Percentiles rank a stretch among this genome's conserved stretches.
Conservation (phyloP, 78 protist genomes). For the Reticulomyxa filosa region DNA sequence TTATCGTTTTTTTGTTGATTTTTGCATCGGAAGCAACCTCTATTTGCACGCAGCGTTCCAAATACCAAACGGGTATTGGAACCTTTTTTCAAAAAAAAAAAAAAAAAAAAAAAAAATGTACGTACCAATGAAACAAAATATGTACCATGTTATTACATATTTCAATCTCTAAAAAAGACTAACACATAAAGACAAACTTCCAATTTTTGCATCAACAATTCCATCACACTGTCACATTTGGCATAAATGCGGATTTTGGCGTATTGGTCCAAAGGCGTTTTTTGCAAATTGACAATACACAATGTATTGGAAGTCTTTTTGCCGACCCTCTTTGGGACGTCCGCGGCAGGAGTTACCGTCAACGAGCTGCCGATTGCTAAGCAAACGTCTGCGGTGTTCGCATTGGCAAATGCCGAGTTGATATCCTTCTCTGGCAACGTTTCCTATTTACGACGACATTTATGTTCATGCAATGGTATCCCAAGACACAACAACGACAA, state of each 20-base stretch:
- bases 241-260: not conserved
- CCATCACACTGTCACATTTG: not conserved
- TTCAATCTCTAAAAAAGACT: too few species aligned
- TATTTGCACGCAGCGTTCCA: too few species aligned
- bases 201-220: too few species aligned
- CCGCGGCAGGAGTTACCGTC: slow-evolving; percentile 2
- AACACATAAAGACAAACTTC: too few species aligned
- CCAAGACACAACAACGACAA: not conserved
- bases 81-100: too few species aligned
- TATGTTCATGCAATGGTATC: not conserved
- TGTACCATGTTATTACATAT: too few species aligned
- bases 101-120: too few species aligned
- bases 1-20: too few species aligned
- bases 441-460: slow-evolving; percentile 28
- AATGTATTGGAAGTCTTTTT: not conserved
- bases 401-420: not conserved
- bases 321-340: not conserved
- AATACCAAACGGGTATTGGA: too few species aligned
- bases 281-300: slow-evolving; percentile 17
- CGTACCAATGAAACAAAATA: too few species aligned
- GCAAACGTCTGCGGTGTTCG: not conserved
- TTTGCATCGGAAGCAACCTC: too few species aligned
- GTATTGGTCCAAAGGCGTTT: slow-evolving; percentile 7
- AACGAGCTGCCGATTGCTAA: slow-evolving; percentile 12
- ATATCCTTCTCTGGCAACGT: not conserved